Evolutionary conservation across 352 stramenopile species (phyloP), one percentile per base, ranked within the genome.

Genomic region (Pythium insidiosum): DNA sequence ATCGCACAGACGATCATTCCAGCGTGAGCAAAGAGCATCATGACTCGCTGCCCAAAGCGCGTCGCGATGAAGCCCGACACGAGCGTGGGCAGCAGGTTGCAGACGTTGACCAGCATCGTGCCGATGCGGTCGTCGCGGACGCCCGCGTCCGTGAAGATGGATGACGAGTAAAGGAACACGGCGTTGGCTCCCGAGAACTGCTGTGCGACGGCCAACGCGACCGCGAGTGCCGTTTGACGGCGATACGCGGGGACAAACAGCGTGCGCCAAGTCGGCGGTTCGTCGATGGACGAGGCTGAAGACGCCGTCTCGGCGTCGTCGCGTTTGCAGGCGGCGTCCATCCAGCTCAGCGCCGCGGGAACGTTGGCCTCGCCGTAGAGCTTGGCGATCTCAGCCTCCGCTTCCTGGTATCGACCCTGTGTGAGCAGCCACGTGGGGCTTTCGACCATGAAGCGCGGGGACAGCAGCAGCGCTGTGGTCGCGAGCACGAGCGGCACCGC

Each of bases 111-210:
- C n/a, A 73, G 61, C 22, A 83, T 24, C 12, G 61, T 78, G 37
- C 72, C 75, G 16, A 84, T 43, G 28, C 75, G 75, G 34, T 62
- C 56, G 39, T 85, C 75, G 0, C 51, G 38, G 34, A 88, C 66
- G 6, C 74, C 74, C 6, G 72, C 71, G 23, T 72, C 50, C 21
- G 64, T 73, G 43, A 85, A 88, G 12, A 85, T 57, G 6, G 52
- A 52, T 12, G 67, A 81, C 20, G 75, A 85, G 50, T 88, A 88
- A 40, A 81, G 74, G 49, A 84, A 85, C 10, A 85, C 66, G 25
- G 68, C 75, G 39, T 81, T 88, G 58, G 85, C 63, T 21, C 74
- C 74, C 1, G 66, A 76, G 30, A 87, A 62, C 38, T 84, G 73
- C 41, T 80, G 66, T 0, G 65, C 50, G 12, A 53, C 47, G 4